A percentile compares a stretch with the other conserved stretches of the same genome.
Evolutionary conservation across 345 rosid species (phyloP).

Genomic region (Aethionema arabicum): DNA sequence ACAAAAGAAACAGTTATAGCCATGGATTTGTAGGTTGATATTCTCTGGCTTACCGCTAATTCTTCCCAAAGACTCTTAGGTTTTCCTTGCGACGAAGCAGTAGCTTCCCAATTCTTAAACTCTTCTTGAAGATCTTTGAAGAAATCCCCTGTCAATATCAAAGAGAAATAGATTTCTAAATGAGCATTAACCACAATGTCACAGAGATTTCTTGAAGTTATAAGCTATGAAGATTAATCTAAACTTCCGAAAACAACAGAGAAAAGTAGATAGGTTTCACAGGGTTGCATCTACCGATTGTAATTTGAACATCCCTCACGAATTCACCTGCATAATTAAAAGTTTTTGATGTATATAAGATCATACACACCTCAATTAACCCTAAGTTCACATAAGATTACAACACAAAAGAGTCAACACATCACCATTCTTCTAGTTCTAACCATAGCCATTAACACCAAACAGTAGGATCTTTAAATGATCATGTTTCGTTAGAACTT

Average conservation of each 20-base stretch:
- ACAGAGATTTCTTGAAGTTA: neutral
- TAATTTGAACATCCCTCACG: constrained; percentile 82
- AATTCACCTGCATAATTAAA: constrained; percentile 92
- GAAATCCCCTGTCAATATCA: constrained; percentile 70
- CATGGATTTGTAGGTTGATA: neutral
- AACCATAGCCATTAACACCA: constrained; percentile 8
- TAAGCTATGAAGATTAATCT: neutral
- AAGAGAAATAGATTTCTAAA: constrained; percentile 21
- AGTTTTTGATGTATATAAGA: constrained; percentile 55
- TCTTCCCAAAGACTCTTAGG: constrained; percentile 99
- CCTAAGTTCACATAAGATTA: constrained; percentile 31
- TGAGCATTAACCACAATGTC: neutral
- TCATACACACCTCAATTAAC: constrained; percentile 36
- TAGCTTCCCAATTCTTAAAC: constrained; percentile 81
- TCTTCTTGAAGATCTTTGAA: constrained; percentile 92
- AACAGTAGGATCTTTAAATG: neutral
- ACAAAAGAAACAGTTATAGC: neutral
- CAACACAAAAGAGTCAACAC: constrained; percentile 14
- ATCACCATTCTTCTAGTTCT: constrained; percentile 22
- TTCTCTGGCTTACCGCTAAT: constrained; percentile 54
- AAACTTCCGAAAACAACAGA: constrained; percentile 3
- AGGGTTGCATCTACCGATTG: constrained; percentile 66
- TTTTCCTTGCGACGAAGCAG: constrained; percentile 66
- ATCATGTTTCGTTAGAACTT: constrained; percentile 4
- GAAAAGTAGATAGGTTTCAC: constrained; percentile 14